A percentile compares a stretch with the other conserved stretches of the same genome.
Evolutionary conservation across 495 filamentous ascomycete species (phyloP).

Genomic region (Copromyces sp.): DNA sequence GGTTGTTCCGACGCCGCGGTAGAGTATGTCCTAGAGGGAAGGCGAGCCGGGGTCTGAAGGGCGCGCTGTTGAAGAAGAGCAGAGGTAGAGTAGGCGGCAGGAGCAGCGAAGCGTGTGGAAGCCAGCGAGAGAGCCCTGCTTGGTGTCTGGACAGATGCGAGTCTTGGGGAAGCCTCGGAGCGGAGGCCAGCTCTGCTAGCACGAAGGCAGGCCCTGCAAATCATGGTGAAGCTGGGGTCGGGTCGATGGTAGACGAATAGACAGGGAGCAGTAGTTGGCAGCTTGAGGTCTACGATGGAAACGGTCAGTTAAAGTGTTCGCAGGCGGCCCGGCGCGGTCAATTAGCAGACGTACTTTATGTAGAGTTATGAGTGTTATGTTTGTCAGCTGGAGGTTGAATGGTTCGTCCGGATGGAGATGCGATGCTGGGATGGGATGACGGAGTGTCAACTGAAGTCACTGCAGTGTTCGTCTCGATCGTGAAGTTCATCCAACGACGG

Average conservation of each 20-base stretch:
- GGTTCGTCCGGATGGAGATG: background rate
- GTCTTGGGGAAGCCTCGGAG: background rate
- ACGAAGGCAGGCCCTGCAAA: constrained; percentile 19
- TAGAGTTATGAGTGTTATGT: background rate
- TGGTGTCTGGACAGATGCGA: background rate
- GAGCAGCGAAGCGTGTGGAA: background rate
- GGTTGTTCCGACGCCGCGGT: background rate
- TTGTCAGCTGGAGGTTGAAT: background rate
- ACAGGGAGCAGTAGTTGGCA: background rate
- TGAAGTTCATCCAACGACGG: background rate
- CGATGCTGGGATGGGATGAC: background rate
- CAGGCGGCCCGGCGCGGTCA: background rate
- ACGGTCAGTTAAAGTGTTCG: background rate
- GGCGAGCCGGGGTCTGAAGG: constrained; percentile 3
- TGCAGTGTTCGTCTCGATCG: background rate
- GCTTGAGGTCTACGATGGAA: background rate
- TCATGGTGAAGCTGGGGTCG: constrained; percentile 7
- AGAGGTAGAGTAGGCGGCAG: background rate
- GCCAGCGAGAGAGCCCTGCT: background rate
- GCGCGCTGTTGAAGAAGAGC: constrained; percentile 1
- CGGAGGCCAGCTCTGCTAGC: constrained; percentile 2
- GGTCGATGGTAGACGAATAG: background rate
- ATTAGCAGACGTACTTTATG: background rate
- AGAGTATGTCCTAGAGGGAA: background rate
- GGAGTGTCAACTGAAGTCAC: background rate